Evolutionary conservation across 805 yeast genomes (phyloP).

Genomic region (Kregervanrija fluxuum): DNA sequence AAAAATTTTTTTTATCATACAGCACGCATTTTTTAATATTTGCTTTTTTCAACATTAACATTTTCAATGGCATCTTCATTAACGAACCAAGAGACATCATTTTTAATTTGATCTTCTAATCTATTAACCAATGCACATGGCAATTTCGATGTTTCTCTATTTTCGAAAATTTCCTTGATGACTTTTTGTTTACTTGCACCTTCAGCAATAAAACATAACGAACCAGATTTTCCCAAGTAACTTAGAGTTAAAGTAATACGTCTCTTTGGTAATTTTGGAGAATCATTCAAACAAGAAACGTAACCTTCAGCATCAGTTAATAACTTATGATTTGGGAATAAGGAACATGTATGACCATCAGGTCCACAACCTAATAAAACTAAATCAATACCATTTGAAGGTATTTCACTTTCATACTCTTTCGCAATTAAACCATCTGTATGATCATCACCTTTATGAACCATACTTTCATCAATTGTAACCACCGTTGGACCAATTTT

Average conservation of each 20-base stretch:
- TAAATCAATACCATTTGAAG: slow-evolving; percentile 48
- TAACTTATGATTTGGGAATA: slow-evolving; percentile 78
- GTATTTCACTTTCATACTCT: slow-evolving; percentile 55
- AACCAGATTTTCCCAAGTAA: slow-evolving; percentile 45
- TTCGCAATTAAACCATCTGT: slow-evolving; percentile 49
- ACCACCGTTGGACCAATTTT: slow-evolving; percentile 48
- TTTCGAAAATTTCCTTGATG: slow-evolving; percentile 61
- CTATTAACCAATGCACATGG: slow-evolving; percentile 76
- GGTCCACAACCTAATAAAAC: slow-evolving; percentile 88
- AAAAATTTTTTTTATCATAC: no score
- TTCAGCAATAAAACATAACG: slow-evolving; percentile 79
- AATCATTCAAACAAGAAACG: slow-evolving; percentile 65
- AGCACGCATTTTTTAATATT: not conserved
- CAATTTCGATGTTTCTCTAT: slow-evolving; percentile 30
- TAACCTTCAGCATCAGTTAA: slow-evolving; percentile 44
- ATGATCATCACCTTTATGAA: slow-evolving; percentile 44
- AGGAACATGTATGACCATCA: slow-evolving; percentile 91
- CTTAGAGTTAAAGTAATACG: slow-evolving; percentile 87
- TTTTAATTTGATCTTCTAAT: slow-evolving; percentile 29
- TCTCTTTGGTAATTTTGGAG: slow-evolving; percentile 92
- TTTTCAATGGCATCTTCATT: slow-evolving; percentile 70
- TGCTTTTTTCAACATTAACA: slow-evolving; percentile 29
- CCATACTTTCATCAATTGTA: slow-evolving; percentile 58
- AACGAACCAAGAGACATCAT: slow-evolving; percentile 73
- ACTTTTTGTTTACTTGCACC: slow-evolving; percentile 78